Evolutionary conservation across 2,329 filamentous ascomycete species (phyloP).

Genomic region (Trichoderma harzianum): DNA sequence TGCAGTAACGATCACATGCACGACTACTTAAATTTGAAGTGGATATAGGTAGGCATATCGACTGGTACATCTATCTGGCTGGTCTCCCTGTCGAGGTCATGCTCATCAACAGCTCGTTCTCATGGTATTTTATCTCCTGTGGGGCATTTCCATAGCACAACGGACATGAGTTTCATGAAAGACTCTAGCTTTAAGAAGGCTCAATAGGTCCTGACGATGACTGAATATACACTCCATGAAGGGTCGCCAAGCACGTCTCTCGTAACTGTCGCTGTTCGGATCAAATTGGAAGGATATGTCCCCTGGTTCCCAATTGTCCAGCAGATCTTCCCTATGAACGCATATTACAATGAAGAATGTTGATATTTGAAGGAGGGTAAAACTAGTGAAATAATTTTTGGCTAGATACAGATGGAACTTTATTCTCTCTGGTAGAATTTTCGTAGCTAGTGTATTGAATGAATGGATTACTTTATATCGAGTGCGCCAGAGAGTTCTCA

Average conservation of each 20-base stretch:
- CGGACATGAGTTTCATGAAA: background rate
- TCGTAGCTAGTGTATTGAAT: background rate
- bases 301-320: background rate
- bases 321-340: background rate
- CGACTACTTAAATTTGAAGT: background rate
- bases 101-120: background rate
- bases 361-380: no score
- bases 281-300: background rate
- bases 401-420: background rate
- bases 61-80: background rate
- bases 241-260: background rate
- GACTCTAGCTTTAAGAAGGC: background rate
- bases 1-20: background rate
- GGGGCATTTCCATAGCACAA: background rate
- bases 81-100: no score
- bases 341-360: no score
- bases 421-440: background rate
- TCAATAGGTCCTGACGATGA: background rate
- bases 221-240: background rate
- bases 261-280: background rate
- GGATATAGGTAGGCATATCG: background rate
- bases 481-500: background rate
- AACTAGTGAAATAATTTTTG: background rate
- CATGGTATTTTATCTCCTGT: background rate
- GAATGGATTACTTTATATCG: background rate